Base-by-base conservation (phyloP, 495 filamentous ascomycete species). In the Astrothelium macrocarpum region DNA sequence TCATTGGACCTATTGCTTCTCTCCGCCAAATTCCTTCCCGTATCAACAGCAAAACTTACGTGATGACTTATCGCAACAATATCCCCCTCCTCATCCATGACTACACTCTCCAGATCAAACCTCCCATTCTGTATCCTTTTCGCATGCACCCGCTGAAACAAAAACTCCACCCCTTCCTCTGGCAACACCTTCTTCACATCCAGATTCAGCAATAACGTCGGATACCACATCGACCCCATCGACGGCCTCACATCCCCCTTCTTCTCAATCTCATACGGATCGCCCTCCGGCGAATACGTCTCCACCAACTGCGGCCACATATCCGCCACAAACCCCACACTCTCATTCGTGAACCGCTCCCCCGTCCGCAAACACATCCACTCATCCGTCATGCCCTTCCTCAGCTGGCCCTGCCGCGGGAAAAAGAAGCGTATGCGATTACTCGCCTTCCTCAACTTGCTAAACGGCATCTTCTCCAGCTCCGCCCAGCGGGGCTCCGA, bases 161-260 rank as follows among this genome's bases (percentile, higher is more conserved):
- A 61, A 68, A 72, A 80, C 29, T 74, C 69, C 20, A 77, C 74
- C 1, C 78, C 78, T 56, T 78, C 72, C 36, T 66, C 64, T 7
- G 76, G 78, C 23, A 80, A 60, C 43, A 72, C 66, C 59, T 79
- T 80, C 72, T 80, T 80, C 1, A 80, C 67, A 29, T 80, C 77
- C 20, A 80, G 36, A 68, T 79, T 79, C 49, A 79, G 73, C 25
- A 87, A 78, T 18, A 94, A 74, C 2, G 89, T 95, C 0, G 89
- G 90, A 75, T 91, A 93, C 90, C 90, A 93, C 68, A 80, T 81
- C 59, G 73, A 74, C 42, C 60, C 59, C 32, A 68, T 66, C 53
- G 68, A 53, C 70, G 76, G 71, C 31, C 72, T 59, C 58, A 53
- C 67, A 16, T 64, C 65, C 64, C 77, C 70, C 3, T 74, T 76